Percentiles rank a stretch among this genome's conserved stretches.
These are phyloP conservation scores for Escovopsis weberi DNA, from an alignment of 2,329 filamentous ascomycete species.

Conservation along the genomic window DNA sequence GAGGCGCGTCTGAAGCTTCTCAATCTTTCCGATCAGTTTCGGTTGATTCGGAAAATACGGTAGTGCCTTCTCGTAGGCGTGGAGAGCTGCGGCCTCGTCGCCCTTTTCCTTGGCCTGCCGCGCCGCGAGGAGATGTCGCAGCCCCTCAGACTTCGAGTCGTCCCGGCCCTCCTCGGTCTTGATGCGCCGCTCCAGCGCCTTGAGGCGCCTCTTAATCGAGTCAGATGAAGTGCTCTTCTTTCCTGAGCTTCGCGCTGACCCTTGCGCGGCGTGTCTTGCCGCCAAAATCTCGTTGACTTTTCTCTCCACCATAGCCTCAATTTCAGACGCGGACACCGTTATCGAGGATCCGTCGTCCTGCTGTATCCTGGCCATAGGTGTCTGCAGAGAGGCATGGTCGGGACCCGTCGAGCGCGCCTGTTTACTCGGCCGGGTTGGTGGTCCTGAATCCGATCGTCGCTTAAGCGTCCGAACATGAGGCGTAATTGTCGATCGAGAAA, in stretches of 20 bases:
- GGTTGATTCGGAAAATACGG: constrained; percentile 77
- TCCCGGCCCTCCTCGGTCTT: constrained; percentile 47
- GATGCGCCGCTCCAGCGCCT: constrained; percentile 75
- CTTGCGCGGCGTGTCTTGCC: constrained; percentile 42
- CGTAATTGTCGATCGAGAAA: constrained; percentile 21
- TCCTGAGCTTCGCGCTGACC: constrained; percentile 12
- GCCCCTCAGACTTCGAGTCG: constrained; percentile 63
- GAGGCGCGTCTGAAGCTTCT: constrained; percentile 42
- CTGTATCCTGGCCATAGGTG: constrained; percentile 8
- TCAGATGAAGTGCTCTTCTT: constrained; percentile 47
- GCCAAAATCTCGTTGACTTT: constrained; percentile 85
- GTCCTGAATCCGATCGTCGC: constrained; percentile 27
- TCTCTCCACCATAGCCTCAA: constrained; percentile 83
- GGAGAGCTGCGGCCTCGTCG: constrained; percentile 62
- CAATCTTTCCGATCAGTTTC: constrained; percentile 60
- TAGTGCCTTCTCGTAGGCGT: constrained; percentile 73
- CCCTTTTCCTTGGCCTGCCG: constrained; percentile 79
- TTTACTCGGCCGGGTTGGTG: constrained; percentile 32
- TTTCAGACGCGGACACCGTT: constrained; percentile 54
- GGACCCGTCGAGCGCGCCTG: constrained; percentile 21
- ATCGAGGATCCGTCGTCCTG: constrained; percentile 15
- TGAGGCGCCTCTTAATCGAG: constrained; percentile 65
- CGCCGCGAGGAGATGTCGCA: constrained; percentile 78
- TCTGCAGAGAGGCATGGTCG: constrained; percentile 2
- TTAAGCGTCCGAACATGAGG: constrained; percentile 24